These are phyloP conservation scores for Trifolium dubium DNA, from an alignment of 306 rosid species.

Conservation along the genomic window DNA sequence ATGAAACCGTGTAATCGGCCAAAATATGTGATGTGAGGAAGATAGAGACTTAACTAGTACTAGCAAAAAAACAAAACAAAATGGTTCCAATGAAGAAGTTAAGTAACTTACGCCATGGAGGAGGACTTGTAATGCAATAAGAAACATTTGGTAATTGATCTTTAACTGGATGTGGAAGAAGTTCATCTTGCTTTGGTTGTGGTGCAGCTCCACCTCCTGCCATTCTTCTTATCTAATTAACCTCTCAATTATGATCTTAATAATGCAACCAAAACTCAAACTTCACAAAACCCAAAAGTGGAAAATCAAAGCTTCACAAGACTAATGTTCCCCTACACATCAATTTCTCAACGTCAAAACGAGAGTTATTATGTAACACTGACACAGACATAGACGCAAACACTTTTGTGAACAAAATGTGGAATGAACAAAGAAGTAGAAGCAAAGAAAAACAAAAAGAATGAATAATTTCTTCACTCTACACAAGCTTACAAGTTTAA, in stretches of 20 bases:
- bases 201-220: constrained; percentile 79
- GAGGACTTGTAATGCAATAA: constrained; percentile 97
- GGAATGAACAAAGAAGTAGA: constrained; percentile 11
- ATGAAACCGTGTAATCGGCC: not conserved
- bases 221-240: constrained; percentile 44
- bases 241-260: not conserved
- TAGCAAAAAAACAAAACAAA: not conserved
- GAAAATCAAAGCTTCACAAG: constrained; percentile 8
- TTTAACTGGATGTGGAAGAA: constrained; percentile 82
- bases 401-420: not conserved
- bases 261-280: constrained; percentile 39
- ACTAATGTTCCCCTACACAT: not conserved
- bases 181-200: constrained; percentile 87
- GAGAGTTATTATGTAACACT: constrained; percentile 24
- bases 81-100: constrained; percentile 10
- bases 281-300: constrained; percentile 18
- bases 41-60: not conserved
- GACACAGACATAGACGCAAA: not conserved
- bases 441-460: constrained; percentile 11
- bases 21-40: constrained; percentile 1
- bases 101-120: constrained; percentile 92
- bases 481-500: constrained; percentile 28
- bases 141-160: constrained; percentile 87
- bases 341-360: constrained; percentile 43
- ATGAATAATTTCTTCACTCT: constrained; percentile 32